These are phyloP conservation scores for Telopea speciosissima DNA, from an alignment of 177 flowering plant genomes.

Conservation along the genomic window DNA sequence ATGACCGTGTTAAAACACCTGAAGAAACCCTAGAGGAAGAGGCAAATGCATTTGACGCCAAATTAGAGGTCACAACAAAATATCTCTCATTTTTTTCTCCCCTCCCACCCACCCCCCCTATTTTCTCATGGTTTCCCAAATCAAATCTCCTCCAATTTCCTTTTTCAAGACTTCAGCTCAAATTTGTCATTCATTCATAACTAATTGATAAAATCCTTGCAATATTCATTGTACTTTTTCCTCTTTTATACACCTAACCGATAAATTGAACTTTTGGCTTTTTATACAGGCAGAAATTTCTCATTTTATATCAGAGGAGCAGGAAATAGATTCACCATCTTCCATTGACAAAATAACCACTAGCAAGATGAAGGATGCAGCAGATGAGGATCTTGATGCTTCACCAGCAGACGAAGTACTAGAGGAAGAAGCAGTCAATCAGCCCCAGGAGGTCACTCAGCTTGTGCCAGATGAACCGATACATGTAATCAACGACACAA, in stretches of 20 bases:
- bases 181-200: not conserved
- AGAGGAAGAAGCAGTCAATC: conserved; percentile 9
- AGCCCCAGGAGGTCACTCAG: conserved; percentile 8
- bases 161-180: not conserved
- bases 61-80: conserved; percentile 15
- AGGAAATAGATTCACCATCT: conserved; percentile 7
- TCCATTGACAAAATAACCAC: conserved; percentile 8
- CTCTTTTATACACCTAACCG: not conserved
- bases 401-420: conserved; percentile 14
- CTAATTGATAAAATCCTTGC: not conserved
- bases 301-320: conserved; percentile 3
- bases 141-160: not conserved
- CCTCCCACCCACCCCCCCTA: not conserved
- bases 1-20: conserved; percentile 1
- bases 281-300: conserved; percentile 8
- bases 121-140: not conserved
- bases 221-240: not conserved
- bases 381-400: not conserved
- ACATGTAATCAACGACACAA: conserved; percentile 6
- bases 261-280: not conserved
- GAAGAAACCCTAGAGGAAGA: conserved; percentile 2
- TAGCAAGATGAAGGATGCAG: conserved; percentile 3
- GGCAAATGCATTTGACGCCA: not conserved
- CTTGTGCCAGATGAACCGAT: conserved; percentile 1
- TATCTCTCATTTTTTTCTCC: not conserved